Conservation (phyloP, 129 eudicot genomes). For the Arctium lappa region DNA sequence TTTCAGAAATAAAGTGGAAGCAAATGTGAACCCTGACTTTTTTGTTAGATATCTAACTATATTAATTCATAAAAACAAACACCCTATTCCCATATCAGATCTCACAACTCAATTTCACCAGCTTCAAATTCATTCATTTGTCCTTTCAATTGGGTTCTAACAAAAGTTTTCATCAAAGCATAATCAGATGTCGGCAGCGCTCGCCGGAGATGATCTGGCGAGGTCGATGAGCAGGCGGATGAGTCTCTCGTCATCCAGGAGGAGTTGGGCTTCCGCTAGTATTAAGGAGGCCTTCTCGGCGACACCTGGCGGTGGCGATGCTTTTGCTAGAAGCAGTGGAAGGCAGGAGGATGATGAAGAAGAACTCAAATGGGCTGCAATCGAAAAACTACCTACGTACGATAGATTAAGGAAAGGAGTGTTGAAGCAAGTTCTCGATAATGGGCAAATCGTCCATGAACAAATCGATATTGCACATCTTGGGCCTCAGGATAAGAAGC, state of each 20-base stretch:
- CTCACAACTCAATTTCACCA: background rate
- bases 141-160: no score
- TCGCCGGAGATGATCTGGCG: slow-evolving; percentile 41
- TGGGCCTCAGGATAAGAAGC: slow-evolving; percentile 51
- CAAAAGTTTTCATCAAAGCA: no score
- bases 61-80: background rate
- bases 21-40: background rate
- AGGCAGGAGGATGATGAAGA: slow-evolving; percentile 34
- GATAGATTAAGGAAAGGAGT: slow-evolving; percentile 41
- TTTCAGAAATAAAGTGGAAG: background rate
- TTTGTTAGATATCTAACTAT: no score
- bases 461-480: slow-evolving; percentile 50
- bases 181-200: slow-evolving; percentile 37
- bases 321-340: slow-evolving; percentile 44
- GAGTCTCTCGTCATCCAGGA: slow-evolving; percentile 41
- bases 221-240: slow-evolving; percentile 52
- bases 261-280: slow-evolving; percentile 65
- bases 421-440: slow-evolving; percentile 29
- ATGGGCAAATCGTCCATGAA: slow-evolving; percentile 45
- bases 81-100: background rate
- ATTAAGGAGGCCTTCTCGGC: slow-evolving; percentile 46
- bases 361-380: slow-evolving; percentile 43
- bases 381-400: slow-evolving; percentile 38
- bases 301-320: slow-evolving; percentile 38
- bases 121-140: background rate